Base-by-base conservation (phyloP, 768 basidiomycete species). In the Peribolospora kevripleyi region DNA sequence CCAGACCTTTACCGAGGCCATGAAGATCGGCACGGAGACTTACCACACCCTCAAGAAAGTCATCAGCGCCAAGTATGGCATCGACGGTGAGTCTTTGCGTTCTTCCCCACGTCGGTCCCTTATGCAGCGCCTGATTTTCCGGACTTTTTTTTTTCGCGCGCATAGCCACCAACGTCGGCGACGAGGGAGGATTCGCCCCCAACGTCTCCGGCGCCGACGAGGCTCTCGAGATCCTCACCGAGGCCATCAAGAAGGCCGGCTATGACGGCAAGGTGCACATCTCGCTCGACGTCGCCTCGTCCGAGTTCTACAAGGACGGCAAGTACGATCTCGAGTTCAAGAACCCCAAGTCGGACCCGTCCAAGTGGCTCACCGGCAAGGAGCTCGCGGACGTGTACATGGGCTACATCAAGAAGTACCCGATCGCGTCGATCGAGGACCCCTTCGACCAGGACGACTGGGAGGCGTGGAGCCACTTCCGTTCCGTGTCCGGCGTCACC, bases 381-480 rank as follows among this genome's bases (percentile, higher is more conserved):
- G 77, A 97, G 72, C 86, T 98, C 65, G 91, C 87, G 36, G 83
- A 88, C 52, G 73, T 90, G 64, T 98, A 97, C 76, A 68, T 87
- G 61, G 65, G 73, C 63, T 84, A 85, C 67, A 71, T 82, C 67
- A 75, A 85, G 71, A 82, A 90, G 72, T 95, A 97, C 75, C 88
- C 90, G 57, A 97, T 95, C 61, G 77, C 85, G 55, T 88, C 86
- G 41, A 76, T 90, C 62, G 88, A 91, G 72, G 93, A 98, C 69
- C 91, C 93, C 68, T 98, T 98, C 72, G 91, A 97, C 70, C 90
- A 98, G 74, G 93, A 98, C 67, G 93, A 98, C 73, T 95, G 87
- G 86, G 87, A 86, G 67, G 86, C 88, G 46, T 98, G 93, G 93
- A 72, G 78, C 43, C 80, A 87, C 74, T 85, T 95, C 72, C 93